Percentiles rank a stretch among this genome's conserved stretches.
Evolutionary conservation across 1,139 yeast species (phyloP).

Genomic region (Debaryomycetaceae sp.): DNA sequence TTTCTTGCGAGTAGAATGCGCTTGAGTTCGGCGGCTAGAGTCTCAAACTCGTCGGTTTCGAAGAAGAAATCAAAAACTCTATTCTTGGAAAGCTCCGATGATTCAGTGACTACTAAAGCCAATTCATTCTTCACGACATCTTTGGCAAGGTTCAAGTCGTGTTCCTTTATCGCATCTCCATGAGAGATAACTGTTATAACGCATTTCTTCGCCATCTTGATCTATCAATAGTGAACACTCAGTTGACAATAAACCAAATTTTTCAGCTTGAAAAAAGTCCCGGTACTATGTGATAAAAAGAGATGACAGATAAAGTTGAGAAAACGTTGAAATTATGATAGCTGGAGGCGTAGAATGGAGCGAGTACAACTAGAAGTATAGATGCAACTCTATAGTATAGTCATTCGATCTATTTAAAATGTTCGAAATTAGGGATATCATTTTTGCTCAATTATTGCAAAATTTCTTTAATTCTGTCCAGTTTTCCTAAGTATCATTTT

Average conservation of each 20-base stretch:
- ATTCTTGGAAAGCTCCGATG: conserved; percentile 6
- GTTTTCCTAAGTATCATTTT: no score
- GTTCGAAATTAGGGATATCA: no score
- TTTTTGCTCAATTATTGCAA: no score
- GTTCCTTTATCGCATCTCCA: conserved; percentile 3
- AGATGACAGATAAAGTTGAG: no score
- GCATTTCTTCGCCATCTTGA: conserved; percentile 4
- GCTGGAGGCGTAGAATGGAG: no score
- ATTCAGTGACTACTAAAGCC: conserved; percentile 2
- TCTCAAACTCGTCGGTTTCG: conserved; percentile 8
- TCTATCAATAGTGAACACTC: not conserved
- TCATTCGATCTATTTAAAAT: no score
- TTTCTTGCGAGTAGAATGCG: conserved; percentile 2
- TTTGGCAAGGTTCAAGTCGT: conserved; percentile 3
- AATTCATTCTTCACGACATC: conserved; percentile 7
- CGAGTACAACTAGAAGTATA: no score
- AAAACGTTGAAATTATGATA: no score
- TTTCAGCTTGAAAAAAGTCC: not conserved
- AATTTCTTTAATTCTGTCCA: no score
- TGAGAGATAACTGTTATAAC: conserved; percentile 19
- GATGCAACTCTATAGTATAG: no score
- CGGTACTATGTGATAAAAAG: no score
- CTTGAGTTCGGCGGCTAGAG: conserved; percentile 6
- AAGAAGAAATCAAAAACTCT: conserved; percentile 14
- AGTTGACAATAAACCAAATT: not conserved